Percentiles rank a stretch among this genome's conserved stretches.
phyloP scores from a whole-genome alignment of 2,329 filamentous ascomycete species.

The Epichloe hybrida region DNA sequence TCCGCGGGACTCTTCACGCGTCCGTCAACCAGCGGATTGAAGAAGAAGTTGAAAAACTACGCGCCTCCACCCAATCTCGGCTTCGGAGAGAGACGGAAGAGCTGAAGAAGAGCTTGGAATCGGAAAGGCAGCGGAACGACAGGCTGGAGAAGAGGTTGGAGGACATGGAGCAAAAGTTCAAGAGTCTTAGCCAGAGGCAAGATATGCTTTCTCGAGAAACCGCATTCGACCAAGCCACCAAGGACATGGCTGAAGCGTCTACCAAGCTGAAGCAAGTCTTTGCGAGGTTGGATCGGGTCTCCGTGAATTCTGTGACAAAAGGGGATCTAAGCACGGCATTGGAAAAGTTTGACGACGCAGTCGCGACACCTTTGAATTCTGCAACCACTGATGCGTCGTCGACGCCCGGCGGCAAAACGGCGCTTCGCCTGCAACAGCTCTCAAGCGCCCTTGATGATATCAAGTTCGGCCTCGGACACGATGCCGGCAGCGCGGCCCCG shows the following conservation, averaged over 20 bases:
- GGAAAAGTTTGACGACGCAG: slow-evolving; percentile 1
- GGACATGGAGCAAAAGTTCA: slow-evolving; percentile 7
- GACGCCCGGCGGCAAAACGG: neutral
- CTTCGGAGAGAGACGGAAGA: slow-evolving; percentile 1
- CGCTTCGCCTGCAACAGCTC: neutral
- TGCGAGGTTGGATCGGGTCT: neutral
- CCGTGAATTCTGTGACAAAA: neutral
- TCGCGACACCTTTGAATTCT: neutral
- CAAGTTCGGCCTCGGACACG: neutral
- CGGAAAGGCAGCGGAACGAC: slow-evolving; percentile 5
- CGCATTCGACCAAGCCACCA: neutral
- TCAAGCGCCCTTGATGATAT: neutral
- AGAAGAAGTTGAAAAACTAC: neutral
- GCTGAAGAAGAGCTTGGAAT: slow-evolving; percentile 1
- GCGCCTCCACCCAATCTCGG: neutral
- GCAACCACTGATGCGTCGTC: neutral
- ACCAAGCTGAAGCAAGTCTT: neutral
- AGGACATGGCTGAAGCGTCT: neutral
- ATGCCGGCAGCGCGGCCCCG: neutral
- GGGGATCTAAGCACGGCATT: slow-evolving; percentile 1
- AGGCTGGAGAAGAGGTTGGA: slow-evolving; percentile 15
- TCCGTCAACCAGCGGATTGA: neutral
- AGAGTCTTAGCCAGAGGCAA: slow-evolving; percentile 1
- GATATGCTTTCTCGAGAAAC: neutral
- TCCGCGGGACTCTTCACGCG: neutral